These are phyloP conservation scores for Lentinula boryana DNA, from an alignment of 768 basidiomycete species.

Conservation along the genomic window DNA sequence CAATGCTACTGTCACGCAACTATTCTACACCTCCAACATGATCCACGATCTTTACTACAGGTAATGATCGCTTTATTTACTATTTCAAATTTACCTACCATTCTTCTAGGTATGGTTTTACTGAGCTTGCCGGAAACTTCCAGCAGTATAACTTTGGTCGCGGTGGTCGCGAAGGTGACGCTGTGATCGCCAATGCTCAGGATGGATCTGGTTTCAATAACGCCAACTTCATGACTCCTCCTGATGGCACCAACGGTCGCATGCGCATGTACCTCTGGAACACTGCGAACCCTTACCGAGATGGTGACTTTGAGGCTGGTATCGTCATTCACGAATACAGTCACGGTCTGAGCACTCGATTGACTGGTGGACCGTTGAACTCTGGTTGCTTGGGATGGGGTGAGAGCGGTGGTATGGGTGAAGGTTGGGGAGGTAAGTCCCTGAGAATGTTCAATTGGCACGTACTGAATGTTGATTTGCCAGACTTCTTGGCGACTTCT, in stretches of 20 bases:
- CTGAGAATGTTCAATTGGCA: neutral
- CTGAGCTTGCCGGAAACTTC: slow-evolving; percentile 91
- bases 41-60: slow-evolving; percentile 81
- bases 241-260: slow-evolving; percentile 80
- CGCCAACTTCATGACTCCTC: slow-evolving; percentile 86
- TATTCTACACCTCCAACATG: slow-evolving; percentile 84
- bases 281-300: slow-evolving; percentile 82
- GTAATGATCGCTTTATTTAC: slow-evolving; percentile 17
- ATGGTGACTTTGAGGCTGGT: slow-evolving; percentile 94
- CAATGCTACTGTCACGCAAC: slow-evolving; percentile 79
- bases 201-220: slow-evolving; percentile 93
- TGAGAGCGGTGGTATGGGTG: slow-evolving; percentile 95
- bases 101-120: slow-evolving; percentile 76
- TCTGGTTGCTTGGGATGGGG: slow-evolving; percentile 95
- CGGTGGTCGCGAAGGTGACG: slow-evolving; percentile 83
- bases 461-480: neutral
- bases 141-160: slow-evolving; percentile 95
- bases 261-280: slow-evolving; percentile 99
- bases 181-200: slow-evolving; percentile 91
- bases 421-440: slow-evolving; percentile 81
- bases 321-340: slow-evolving; percentile 90
- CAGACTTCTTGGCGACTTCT: slow-evolving; percentile 81
- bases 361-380: slow-evolving; percentile 91
- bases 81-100: neutral
- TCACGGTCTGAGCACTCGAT: slow-evolving; percentile 89